phyloP scores from a whole-genome alignment of 805 yeast species.

The Spathaspora boniae region DNA sequence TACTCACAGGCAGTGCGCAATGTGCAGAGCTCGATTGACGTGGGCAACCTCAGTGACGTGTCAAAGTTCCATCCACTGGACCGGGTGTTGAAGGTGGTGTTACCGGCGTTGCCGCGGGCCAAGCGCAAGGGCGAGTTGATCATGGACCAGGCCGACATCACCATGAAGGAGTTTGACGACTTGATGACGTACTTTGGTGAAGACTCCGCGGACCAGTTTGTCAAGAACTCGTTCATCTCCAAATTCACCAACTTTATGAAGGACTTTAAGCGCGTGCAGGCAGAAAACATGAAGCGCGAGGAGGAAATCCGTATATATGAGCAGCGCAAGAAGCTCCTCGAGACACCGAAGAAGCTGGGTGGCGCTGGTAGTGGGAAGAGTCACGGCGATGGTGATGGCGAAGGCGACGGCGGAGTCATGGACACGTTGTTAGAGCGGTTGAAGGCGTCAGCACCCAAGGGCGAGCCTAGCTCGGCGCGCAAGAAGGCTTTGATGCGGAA shows the following conservation, averaged over 20 bases:
- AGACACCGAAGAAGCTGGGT: constrained; percentile 32
- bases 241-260: constrained; percentile 57
- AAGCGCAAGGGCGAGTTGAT: constrained; percentile 49
- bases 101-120: constrained; percentile 53
- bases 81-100: constrained; percentile 50
- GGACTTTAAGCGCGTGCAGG: constrained; percentile 62
- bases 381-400: constrained; percentile 16
- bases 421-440: constrained; percentile 83
- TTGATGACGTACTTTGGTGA: constrained; percentile 74
- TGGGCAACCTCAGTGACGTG: constrained; percentile 64
- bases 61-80: constrained; percentile 66
- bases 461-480: constrained; percentile 77
- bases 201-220: constrained; percentile 51
- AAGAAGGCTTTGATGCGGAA: constrained; percentile 74
- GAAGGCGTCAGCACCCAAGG: constrained; percentile 80
- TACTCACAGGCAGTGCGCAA: constrained; percentile 48
- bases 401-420: constrained; percentile 58
- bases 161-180: constrained; percentile 51
- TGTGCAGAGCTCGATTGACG: constrained; percentile 51
- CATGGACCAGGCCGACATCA: constrained; percentile 46
- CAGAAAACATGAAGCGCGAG: constrained; percentile 63
- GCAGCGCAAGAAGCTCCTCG: constrained; percentile 63
- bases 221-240: constrained; percentile 57
- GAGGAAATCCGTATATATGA: constrained; percentile 71
- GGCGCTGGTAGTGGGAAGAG: constrained; percentile 1